Percentiles rank a stretch among this genome's conserved stretches.
Evolutionary conservation across 495 filamentous ascomycete genomes (phyloP).

Genomic region (Tuber aestivum): DNA sequence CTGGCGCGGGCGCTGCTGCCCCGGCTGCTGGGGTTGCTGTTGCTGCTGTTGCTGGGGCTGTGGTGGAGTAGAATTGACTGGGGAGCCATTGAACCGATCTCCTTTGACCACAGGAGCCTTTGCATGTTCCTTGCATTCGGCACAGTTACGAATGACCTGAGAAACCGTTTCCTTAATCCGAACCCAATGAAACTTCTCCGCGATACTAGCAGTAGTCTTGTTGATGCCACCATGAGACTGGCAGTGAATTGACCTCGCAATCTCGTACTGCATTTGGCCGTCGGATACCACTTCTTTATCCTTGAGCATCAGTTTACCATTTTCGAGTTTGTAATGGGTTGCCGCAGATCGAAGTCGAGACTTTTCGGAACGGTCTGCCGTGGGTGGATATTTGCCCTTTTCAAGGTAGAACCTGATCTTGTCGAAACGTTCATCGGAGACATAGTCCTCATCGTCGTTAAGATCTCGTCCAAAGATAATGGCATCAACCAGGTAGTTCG

Average conservation of each 20-base stretch:
- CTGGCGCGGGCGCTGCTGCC: constrained; percentile 28
- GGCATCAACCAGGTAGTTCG: constrained; percentile 78
- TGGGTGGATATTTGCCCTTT: constrained; percentile 85
- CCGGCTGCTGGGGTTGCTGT: background rate
- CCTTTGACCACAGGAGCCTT: constrained; percentile 52
- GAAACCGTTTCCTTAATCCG: constrained; percentile 96
- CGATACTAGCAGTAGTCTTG: constrained; percentile 91
- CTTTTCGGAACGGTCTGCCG: constrained; percentile 92
- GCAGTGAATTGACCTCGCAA: constrained; percentile 69
- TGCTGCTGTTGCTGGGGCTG: constrained; percentile 12
- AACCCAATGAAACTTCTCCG: constrained; percentile 96
- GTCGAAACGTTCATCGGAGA: constrained; percentile 94
- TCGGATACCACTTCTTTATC: constrained; percentile 96
- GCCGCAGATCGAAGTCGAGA: constrained; percentile 85
- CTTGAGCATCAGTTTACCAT: constrained; percentile 86
- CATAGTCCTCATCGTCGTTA: constrained; percentile 69
- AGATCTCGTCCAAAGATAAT: constrained; percentile 95
- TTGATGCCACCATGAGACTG: constrained; percentile 84
- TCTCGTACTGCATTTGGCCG: constrained; percentile 84
- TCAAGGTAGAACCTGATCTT: constrained; percentile 98
- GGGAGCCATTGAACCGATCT: constrained; percentile 26
- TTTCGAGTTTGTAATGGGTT: constrained; percentile 83
- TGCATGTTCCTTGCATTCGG: constrained; percentile 76
- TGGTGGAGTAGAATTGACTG: constrained; percentile 4
- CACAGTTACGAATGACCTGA: constrained; percentile 85